Base-by-base conservation (phyloP, 2,329 filamentous ascomycete species). In the Lizonia empirigonia region DNA sequence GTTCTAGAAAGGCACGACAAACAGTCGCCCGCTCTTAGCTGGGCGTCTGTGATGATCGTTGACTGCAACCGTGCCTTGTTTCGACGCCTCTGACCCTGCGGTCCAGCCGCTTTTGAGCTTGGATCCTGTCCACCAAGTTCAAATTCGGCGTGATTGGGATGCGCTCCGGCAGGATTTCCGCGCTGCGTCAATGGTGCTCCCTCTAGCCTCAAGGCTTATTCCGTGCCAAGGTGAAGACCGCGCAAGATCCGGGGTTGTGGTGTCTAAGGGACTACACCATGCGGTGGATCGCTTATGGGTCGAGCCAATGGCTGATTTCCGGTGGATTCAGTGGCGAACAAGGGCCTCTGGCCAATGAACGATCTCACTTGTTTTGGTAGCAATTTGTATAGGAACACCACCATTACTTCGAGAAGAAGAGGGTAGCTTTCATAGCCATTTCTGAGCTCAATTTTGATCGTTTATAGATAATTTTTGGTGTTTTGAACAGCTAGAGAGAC, bases 91-190 rank as follows among this genome's bases (percentile, higher is more conserved):
- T 46, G 26, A 33, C 44, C 34, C 32, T 27, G 33, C 23, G 29
- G 23, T 47, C 49, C 49, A 52, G 42, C 49, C 49, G 44, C 49
- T 38, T 44, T 36, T 37, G 15, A 35, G 32, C 42, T 36, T 52
- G 42, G 42, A 22, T 22, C 38, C n/a, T 18, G 16, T 22, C 30
- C 24, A 23, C 24, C 41, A 32, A 30, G 20, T 13, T 15, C 41
- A 45, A 27, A 15, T 30, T 34, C 32, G 36, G 32, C 32, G 42
- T 37, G 32, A 35, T 26, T n/a, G 34, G 24, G 20, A 33, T 33
- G 39, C 22, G 16, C 34, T 15, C 26, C 23, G 7, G 22, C 32
- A 38, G 26, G 12, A 30, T 12, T 30, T 24, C 9, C 37, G 37
- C 27, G 34, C 27, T 19, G 47, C 22, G 4, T 9, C 34, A 5